Base-by-base conservation (phyloP, 345 rosid species). In the Balakata baccata region DNA sequence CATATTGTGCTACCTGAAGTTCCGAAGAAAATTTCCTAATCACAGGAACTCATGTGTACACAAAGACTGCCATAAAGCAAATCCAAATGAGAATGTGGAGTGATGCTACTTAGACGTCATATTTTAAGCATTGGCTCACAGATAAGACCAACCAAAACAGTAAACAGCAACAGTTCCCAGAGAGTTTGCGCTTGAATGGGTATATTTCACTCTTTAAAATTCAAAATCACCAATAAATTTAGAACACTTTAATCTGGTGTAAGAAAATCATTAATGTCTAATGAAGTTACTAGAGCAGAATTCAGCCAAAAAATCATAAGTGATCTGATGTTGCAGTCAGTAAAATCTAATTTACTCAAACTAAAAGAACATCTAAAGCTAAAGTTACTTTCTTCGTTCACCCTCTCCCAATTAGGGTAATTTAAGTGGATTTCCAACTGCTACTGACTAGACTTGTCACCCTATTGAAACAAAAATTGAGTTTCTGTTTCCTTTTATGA, bases 1-100 rank as follows among this genome's bases (percentile, higher is more conserved):
- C 95, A 66, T 94, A 92, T 52, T 89, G 95, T 52, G 97, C 98
- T 39, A 89, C 96, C 97, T 91, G 81, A 80, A 81, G 81, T 80
- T 82, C 66, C 69, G 66, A 80, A 79, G 75, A 79, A 80, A 85
- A 74, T 74, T 75, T 75, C 78, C 80, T 65, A 85, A 79, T 66
- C 61, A 84, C 84, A 83, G 75, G 61, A 71, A 81, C 64, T 73
- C 80, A 76, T 62, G 75, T 38, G 75, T 38, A 79, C 77, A 68
- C 77, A 74, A 80, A 74, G 74, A 75, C 84, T 81, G 81, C 84
- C 76, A 77, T 66, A 64, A 76, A 78, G 69, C 58, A 69, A 75
- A 74, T 57, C 22, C 38, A 57, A 69, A 81, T 62, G 68, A 72
- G 62, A 74, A 77, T 11, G 45, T 46, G 54, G 70, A 77, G 62